Conservation (phyloP, 2,329 filamentous ascomycete species). For the Colletotrichum sp. region DNA sequence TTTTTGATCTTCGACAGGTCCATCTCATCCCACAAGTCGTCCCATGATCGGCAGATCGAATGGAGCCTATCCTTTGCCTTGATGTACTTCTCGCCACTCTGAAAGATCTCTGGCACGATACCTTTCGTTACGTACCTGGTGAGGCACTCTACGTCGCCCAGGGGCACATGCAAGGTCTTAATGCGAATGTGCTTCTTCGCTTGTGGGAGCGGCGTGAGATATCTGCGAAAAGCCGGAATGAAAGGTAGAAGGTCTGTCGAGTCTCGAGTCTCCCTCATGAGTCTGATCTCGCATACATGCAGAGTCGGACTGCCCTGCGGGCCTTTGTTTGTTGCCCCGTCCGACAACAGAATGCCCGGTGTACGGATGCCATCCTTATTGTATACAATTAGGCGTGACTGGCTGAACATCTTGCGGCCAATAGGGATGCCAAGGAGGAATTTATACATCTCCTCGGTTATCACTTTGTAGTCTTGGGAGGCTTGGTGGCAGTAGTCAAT, state of each 20-base stretch:
- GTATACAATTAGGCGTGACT: conserved; percentile 81
- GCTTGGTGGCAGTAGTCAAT: conserved; percentile 83
- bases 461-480: conserved; percentile 76
- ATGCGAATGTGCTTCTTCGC: conserved; percentile 69
- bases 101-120: conserved; percentile 64
- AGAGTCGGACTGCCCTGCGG: conserved; percentile 66
- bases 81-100: conserved; percentile 50
- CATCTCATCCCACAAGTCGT: conserved; percentile 80
- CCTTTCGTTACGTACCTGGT: conserved; percentile 69
- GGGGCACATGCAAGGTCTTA: conserved; percentile 70
- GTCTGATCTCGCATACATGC: conserved; percentile 79
- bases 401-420: conserved; percentile 78
- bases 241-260: conserved; percentile 89
- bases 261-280: conserved; percentile 70
- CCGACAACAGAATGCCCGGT: conserved; percentile 78
- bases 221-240: conserved; percentile 69
- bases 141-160: conserved; percentile 83
- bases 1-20: conserved; percentile 84
- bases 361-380: conserved; percentile 84
- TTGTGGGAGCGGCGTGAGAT: conserved; percentile 71
- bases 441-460: conserved; percentile 82
- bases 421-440: conserved; percentile 79
- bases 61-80: conserved; percentile 71
- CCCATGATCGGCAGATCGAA: conserved; percentile 76
- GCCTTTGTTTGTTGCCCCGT: conserved; percentile 70